Conservation (phyloP, 1,284 basidiomycete genomes). For the Cutaneotrichosporon cutaneum region DNA sequence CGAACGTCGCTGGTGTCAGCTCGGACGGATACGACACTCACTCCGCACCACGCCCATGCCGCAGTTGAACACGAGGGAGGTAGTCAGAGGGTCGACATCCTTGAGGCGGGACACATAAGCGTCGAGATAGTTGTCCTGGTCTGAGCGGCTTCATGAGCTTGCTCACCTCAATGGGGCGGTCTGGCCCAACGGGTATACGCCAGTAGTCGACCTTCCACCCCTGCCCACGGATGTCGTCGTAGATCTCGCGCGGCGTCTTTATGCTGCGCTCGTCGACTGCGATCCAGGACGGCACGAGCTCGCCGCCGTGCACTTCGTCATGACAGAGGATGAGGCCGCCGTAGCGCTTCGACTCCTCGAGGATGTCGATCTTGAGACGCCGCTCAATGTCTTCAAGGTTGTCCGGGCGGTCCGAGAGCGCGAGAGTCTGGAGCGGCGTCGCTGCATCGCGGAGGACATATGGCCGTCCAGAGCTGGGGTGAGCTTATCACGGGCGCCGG, state of each 20-base stretch:
- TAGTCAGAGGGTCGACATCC: conserved; percentile 73
- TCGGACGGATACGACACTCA: conserved; percentile 20
- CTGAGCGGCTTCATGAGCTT: conserved; percentile 19
- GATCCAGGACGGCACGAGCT: conserved; percentile 92
- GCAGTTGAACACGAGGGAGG: conserved; percentile 91
- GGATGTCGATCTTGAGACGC: conserved; percentile 86
- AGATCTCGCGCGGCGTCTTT: conserved; percentile 83
- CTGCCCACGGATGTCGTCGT: conserved; percentile 70
- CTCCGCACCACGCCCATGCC: conserved; percentile 94
- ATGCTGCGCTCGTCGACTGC: conserved; percentile 82
- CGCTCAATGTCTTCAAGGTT: conserved; percentile 94
- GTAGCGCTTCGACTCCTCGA: conserved; percentile 81
- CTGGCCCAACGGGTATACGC: conserved; percentile 87
- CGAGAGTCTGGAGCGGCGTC: conserved; percentile 75
- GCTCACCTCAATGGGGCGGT: conserved; percentile 74
- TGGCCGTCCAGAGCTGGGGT: conserved; percentile 76
- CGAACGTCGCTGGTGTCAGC: conserved; percentile 70
- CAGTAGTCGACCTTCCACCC: conserved; percentile 90
- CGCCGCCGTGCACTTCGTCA: conserved; percentile 69
- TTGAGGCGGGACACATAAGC: conserved; percentile 83
- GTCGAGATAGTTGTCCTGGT: conserved; percentile 87
- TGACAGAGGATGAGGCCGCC: conserved; percentile 92
- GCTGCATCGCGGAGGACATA: conserved; percentile 94
- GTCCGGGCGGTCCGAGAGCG: conserved; percentile 85
- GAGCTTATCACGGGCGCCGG: conserved; percentile 60